Evolutionary conservation across 495 filamentous ascomycete species (phyloP).

Genomic region (Podospora pseudocomata): DNA sequence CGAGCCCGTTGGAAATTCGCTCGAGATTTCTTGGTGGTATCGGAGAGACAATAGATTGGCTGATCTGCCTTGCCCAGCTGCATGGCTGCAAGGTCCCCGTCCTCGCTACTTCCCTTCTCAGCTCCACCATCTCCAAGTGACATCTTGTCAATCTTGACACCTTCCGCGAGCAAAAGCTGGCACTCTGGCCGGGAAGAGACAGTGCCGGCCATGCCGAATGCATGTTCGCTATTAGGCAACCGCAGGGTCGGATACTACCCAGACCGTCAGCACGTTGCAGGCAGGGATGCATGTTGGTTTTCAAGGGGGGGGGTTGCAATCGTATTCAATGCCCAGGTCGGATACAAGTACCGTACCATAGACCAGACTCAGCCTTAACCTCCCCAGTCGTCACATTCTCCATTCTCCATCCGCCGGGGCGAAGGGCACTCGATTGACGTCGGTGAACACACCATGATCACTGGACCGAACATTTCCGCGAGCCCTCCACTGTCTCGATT

Average conservation of each 20-base stretch:
- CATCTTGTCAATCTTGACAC: background rate
- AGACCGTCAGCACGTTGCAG: background rate
- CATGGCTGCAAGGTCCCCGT: constrained; percentile 4
- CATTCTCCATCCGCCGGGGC: background rate
- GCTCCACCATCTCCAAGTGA: background rate
- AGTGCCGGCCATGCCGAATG: background rate
- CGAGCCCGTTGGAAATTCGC: background rate
- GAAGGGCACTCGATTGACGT: background rate
- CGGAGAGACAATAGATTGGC: background rate
- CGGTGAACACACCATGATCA: background rate
- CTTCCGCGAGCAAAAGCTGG: background rate
- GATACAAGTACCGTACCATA: background rate
- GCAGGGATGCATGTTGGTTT: background rate
- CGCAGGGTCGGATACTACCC: constrained; percentile 2
- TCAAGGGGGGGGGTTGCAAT: background rate
- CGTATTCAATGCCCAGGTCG: background rate
- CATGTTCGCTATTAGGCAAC: background rate
- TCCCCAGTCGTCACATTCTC: background rate
- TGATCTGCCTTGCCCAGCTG: constrained; percentile 5
- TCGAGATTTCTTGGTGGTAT: background rate
- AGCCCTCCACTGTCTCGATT: background rate
- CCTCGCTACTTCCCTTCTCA: constrained; percentile 1
- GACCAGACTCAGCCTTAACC: background rate
- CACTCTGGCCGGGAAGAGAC: background rate
- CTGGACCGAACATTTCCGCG: too few relatives aligned